Evolutionary conservation across 768 basidiomycete species (phyloP), one percentile per base, ranked within the genome.

Genomic region (Trametes maxima): DNA sequence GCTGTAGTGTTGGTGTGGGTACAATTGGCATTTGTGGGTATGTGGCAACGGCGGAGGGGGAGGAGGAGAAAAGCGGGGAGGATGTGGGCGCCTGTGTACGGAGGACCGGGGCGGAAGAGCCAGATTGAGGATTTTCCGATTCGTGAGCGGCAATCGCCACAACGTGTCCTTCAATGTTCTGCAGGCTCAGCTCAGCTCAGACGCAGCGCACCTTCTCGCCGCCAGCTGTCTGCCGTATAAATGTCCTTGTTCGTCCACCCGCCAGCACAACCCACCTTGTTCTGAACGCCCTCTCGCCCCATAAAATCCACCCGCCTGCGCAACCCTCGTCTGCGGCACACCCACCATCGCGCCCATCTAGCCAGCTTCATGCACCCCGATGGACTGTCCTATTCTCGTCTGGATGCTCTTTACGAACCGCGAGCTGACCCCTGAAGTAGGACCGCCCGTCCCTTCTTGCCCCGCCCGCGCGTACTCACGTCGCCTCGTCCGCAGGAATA

Each of bases 351-450:
- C 35, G 36, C 42, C 42, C 54, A 56, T 55, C 58, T 54, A 42
- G 28, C 28, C 8, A 33, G 54, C 57, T 64, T 64, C 63, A 60
- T 60, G 58, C 56, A 49, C 54, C 37, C 42, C 57, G 55, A 74
- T 80, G 77, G 85, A 87, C 58, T 86, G 83, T 70, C 87, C 87
- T 12, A 84, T 91, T 63, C 80, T 92, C 25, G 85, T 89, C 22
- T 92, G 89, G 89, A 90, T 90, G 86, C 76, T 92, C 52, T 88
- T 87, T 5, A 74, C 90, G 70, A 90, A 90, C 66, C 79, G 89
- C 56, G 88, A 90, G 72, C 84, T 90, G 70, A 82, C 85, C 13
- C 77, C 79, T 72, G 82, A 85, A 72, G 89, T 87, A 68, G 64
- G 82, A 70, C 21, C 19, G 28, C 11, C 42, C 16, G 42, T 36